Evolutionary conservation across 140 eudicot species (phyloP).

Genomic region (Bidens hawaiensis): DNA sequence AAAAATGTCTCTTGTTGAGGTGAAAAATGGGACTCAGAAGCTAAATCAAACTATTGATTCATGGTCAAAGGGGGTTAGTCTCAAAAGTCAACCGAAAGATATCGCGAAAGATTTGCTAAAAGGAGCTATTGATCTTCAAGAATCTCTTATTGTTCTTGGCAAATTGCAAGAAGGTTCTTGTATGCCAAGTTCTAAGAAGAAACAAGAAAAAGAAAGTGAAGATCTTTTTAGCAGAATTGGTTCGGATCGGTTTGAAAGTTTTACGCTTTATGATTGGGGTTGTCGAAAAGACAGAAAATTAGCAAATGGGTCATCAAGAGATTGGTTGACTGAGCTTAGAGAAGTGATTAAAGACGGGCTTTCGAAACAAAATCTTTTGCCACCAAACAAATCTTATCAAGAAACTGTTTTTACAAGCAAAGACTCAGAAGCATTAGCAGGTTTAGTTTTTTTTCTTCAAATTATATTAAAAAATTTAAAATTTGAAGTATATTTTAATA

Average conservation of each 20-base stretch:
- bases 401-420: constrained; percentile 21
- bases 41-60: constrained; percentile 61
- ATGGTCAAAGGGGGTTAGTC: constrained; percentile 47
- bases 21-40: constrained; percentile 64
- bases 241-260: constrained; percentile 36
- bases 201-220: constrained; percentile 41
- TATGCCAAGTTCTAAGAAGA: constrained; percentile 40
- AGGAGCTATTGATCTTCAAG: constrained; percentile 81
- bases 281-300: constrained; percentile 34
- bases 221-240: constrained; percentile 17
- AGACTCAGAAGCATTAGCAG: constrained; percentile 3
- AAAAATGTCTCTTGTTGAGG: constrained; percentile 41
- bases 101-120: constrained; percentile 59
- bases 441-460: neutral
- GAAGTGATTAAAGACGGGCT: constrained; percentile 68
- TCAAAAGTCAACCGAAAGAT: constrained; percentile 40
- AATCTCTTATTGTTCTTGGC: constrained; percentile 61
- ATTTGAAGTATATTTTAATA: too few species aligned
- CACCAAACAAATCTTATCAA: constrained; percentile 39
- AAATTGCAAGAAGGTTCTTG: constrained; percentile 61
- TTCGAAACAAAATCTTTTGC: constrained; percentile 64
- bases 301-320: constrained; percentile 52
- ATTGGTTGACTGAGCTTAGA: constrained; percentile 62
- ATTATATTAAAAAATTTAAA: neutral
- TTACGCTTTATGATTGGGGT: constrained; percentile 23